phyloP scores from a whole-genome alignment of 2,329 filamentous ascomycete genomes.

The Hymenoscyphus repandus region DNA sequence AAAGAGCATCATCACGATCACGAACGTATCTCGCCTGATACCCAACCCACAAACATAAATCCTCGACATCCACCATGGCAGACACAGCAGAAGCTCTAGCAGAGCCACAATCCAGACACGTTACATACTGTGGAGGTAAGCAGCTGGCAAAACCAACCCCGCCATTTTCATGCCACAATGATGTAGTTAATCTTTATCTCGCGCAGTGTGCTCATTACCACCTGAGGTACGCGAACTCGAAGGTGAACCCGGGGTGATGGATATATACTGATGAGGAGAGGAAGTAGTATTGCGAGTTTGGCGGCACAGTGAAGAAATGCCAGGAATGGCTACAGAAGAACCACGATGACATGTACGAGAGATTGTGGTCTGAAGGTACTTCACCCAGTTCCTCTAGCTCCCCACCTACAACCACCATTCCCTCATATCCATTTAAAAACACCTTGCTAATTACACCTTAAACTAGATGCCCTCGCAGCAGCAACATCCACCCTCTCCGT shows the following conservation, averaged over 20 bases:
- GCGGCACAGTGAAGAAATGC: conserved; percentile 93
- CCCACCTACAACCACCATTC: no score
- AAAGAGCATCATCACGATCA: not conserved
- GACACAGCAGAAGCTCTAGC: conserved; percentile 21
- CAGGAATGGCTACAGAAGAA: conserved; percentile 86
- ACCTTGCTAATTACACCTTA: not conserved
- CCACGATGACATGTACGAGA: conserved; percentile 67
- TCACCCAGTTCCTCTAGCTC: conserved; percentile 4
- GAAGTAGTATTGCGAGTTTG: conserved; percentile 94
- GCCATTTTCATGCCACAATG: conserved; percentile 13
- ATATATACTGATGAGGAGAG: conserved; percentile 17
- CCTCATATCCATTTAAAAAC: no score
- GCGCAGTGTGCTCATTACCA: conserved; percentile 56
- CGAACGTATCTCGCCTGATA: not conserved
- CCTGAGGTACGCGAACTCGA: conserved; percentile 48
- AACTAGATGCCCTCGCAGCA: conserved; percentile 69
- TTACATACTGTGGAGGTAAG: conserved; percentile 32
- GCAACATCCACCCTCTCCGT: conserved; percentile 82
- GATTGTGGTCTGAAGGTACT: conserved; percentile 81
- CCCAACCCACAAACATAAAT: not conserved
- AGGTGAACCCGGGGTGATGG: not conserved
- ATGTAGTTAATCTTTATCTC: conserved; percentile 9
- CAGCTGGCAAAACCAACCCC: conserved; percentile 4
- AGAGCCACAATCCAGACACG: conserved; percentile 30
- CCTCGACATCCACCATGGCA: conserved; percentile 19